Percentiles rank a stretch among this genome's conserved stretches.
Evolutionary conservation across 352 stramenopile genomes (phyloP).

Genomic region (Phytophthora sansomeana): DNA sequence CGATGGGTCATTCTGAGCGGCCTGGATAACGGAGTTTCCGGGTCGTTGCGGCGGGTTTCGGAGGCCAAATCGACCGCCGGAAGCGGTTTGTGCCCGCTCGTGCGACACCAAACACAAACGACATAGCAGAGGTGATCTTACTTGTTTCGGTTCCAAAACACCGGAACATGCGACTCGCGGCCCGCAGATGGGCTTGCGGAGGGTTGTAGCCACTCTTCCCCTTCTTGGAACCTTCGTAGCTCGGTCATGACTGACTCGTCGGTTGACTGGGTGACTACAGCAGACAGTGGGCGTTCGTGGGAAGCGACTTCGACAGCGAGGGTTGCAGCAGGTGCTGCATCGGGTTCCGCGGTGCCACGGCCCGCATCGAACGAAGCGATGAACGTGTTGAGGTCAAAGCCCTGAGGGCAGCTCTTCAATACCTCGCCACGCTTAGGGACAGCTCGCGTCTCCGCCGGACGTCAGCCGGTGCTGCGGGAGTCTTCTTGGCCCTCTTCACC

Average conservation of each 20-base stretch:
- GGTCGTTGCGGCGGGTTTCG: too few species aligned
- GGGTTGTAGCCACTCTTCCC: constrained; percentile 25
- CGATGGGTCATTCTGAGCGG: too few species aligned
- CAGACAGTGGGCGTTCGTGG: background rate
- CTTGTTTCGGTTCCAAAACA: constrained; percentile 1
- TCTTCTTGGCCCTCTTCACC: background rate
- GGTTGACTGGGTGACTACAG: background rate
- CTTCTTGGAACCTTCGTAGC: constrained; percentile 18
- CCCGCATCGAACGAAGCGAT: constrained; percentile 14
- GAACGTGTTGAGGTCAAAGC: constrained; percentile 12
- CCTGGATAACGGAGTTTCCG: background rate
- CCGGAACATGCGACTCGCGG: constrained; percentile 15
- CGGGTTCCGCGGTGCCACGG: background rate
- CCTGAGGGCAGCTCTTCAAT: too few species aligned
- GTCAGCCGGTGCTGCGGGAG: background rate
- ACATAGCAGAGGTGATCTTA: constrained; percentile 20
- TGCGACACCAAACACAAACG: constrained; percentile 30
- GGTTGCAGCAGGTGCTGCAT: background rate
- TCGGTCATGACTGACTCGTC: background rate
- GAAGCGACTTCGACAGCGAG: constrained; percentile 3
- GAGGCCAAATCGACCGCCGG: constrained; percentile 5
- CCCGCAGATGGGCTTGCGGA: constrained; percentile 20
- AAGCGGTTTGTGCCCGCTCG: too few species aligned
- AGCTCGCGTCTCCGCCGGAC: too few species aligned
- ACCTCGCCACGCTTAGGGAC: too few species aligned